Conservation (phyloP, 768 basidiomycete species). For the Phlegmacium glaucopus region DNA sequence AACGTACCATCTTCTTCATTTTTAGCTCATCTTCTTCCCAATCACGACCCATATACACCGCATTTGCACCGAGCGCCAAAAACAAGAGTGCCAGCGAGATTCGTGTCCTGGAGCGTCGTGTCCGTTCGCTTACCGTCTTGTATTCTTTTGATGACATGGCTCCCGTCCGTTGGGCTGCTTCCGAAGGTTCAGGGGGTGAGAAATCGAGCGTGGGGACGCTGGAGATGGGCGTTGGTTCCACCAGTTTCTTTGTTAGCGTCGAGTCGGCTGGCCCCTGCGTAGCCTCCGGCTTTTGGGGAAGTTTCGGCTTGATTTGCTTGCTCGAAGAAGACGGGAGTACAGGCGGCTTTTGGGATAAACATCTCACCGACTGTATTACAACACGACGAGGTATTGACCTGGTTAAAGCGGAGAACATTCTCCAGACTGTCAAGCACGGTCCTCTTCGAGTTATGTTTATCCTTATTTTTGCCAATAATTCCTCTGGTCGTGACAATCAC, state of each 20-base stretch:
- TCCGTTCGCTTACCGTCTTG: slow-evolving; percentile 75
- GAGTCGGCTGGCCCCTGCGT: slow-evolving; percentile 13
- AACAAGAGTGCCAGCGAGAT: slow-evolving; percentile 50
- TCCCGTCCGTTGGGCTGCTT: slow-evolving; percentile 56
- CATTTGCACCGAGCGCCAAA: slow-evolving; percentile 53
- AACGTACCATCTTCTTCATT: slow-evolving; percentile 56
- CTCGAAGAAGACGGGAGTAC: slow-evolving; percentile 8
- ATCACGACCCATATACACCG: slow-evolving; percentile 69
- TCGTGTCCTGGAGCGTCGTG: slow-evolving; percentile 54
- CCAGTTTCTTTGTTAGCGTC: not conserved
- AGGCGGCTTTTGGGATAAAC: slow-evolving; percentile 29
- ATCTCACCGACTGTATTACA: slow-evolving; percentile 30
- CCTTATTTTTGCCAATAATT: slow-evolving; percentile 4
- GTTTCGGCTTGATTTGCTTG: slow-evolving; percentile 16
- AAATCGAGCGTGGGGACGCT: slow-evolving; percentile 61
- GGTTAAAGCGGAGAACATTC: slow-evolving; percentile 30
- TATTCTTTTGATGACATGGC: slow-evolving; percentile 77
- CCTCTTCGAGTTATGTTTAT: not conserved
- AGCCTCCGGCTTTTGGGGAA: slow-evolving; percentile 19
- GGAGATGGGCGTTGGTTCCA: slow-evolving; percentile 4
- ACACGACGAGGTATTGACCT: slow-evolving; percentile 33
- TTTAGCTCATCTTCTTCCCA: slow-evolving; percentile 75
- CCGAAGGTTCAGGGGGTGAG: slow-evolving; percentile 47
- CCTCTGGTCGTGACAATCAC: no score
- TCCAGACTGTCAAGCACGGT: not conserved